phyloP scores from a whole-genome alignment of 306 rosid genomes.

The Rosa chinensis region DNA sequence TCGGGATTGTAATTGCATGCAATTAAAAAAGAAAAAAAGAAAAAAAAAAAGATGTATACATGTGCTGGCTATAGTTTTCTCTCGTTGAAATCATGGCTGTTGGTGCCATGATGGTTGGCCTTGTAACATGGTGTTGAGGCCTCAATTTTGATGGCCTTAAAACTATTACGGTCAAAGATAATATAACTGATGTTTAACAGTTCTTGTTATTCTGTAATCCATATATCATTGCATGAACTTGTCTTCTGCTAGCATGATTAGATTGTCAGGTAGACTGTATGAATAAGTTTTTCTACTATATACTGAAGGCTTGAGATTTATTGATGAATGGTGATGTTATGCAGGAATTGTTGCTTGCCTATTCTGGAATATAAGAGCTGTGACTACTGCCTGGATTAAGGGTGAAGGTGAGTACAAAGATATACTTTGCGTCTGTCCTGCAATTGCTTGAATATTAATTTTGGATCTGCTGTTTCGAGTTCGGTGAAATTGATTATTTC shows the following conservation, averaged over 20 bases:
- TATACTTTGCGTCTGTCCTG: slow-evolving; percentile 12
- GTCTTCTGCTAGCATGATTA: background rate
- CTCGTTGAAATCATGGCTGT: background rate
- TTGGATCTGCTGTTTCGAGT: slow-evolving; percentile 22
- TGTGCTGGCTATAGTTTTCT: background rate
- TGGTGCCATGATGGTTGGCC: background rate
- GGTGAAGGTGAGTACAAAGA: slow-evolving; percentile 67
- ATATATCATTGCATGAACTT: background rate
- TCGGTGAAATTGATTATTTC: slow-evolving; percentile 21
- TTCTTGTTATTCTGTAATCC: background rate
- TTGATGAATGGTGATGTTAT: slow-evolving; percentile 38
- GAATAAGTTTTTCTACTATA: background rate
- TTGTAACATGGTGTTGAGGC: background rate
- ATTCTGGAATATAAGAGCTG: slow-evolving; percentile 79
- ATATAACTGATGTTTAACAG: background rate
- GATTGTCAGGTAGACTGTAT: background rate
- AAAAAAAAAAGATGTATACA: background rate
- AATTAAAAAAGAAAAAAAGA: background rate
- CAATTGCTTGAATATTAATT: slow-evolving; percentile 18
- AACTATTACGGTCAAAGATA: background rate
- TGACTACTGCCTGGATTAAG: slow-evolving; percentile 91
- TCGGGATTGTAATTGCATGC: background rate
- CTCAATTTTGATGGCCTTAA: background rate
- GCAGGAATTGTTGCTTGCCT: slow-evolving; percentile 83
- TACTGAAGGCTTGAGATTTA: slow-evolving; percentile 11